Percentiles rank a stretch among this genome's conserved stretches.
Evolutionary conservation across 176 grass and related monocot species (phyloP).

Genomic region (Triticum dicoccoides): DNA sequence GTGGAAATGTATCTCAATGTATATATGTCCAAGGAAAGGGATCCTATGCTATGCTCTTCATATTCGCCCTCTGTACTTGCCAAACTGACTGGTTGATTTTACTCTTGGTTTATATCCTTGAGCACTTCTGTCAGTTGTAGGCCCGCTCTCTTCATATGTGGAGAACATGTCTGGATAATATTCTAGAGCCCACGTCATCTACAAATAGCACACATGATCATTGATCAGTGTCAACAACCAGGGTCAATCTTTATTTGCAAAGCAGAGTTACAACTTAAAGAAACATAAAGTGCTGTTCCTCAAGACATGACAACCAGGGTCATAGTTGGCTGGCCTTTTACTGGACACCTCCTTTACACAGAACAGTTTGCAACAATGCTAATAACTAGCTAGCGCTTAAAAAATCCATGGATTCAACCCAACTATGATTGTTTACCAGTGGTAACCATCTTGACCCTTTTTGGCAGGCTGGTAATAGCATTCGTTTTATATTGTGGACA

Average conservation of each 20-base stretch:
- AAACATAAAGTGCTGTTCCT: neutral
- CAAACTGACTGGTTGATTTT: conserved; percentile 71
- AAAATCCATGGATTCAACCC: neutral
- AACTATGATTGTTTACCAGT: neutral
- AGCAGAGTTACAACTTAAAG: neutral
- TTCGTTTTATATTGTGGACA: neutral
- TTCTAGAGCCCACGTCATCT: conserved; percentile 99
- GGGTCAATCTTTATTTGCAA: neutral
- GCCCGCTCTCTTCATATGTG: conserved; percentile 55
- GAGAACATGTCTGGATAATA: conserved; percentile 79
- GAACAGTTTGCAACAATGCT: too few relatives aligned
- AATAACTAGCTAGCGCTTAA: too few relatives aligned
- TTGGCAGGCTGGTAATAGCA: neutral
- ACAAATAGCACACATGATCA: neutral
- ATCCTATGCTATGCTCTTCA: conserved; percentile 33
- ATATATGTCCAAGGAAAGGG: neutral
- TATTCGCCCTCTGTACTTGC: conserved; percentile 93
- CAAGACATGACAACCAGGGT: too few relatives aligned
- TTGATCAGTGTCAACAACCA: too few relatives aligned
- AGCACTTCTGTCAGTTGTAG: conserved; percentile 30
- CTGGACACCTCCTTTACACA: too few relatives aligned
- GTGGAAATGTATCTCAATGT: too few relatives aligned
- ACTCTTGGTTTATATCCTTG: conserved; percentile 56
- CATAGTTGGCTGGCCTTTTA: too few relatives aligned
- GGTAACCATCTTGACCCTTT: neutral